phyloP scores from a whole-genome alignment of 768 basidiomycete species.

The Mycena rebaudengoi region DNA sequence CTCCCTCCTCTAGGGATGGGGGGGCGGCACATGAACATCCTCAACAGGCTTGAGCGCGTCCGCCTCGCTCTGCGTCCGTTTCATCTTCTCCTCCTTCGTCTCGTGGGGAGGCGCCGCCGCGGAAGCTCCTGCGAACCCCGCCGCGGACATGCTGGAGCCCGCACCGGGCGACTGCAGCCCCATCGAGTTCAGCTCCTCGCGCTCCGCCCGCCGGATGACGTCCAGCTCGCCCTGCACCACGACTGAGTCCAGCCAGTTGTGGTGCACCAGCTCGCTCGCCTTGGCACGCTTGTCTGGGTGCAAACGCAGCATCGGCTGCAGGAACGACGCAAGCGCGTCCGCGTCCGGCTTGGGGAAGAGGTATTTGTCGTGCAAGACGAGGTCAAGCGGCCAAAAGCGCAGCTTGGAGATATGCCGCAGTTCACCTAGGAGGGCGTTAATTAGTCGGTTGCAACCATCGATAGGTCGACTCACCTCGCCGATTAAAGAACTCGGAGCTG shows the following conservation, averaged over 20 bases:
- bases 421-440: slow-evolving; percentile 56
- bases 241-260: slow-evolving; percentile 87
- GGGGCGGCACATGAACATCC: slow-evolving; percentile 1
- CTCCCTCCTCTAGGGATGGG: background rate
- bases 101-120: slow-evolving; percentile 14
- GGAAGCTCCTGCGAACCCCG: background rate
- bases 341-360: slow-evolving; percentile 88
- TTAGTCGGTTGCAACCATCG: background rate
- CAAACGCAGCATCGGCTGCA: slow-evolving; percentile 89
- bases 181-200: slow-evolving; percentile 64
- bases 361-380: slow-evolving; percentile 94
- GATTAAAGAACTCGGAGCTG: slow-evolving; percentile 93
- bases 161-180: slow-evolving; percentile 56
- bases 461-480: slow-evolving; percentile 72
- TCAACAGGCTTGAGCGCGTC: slow-evolving; percentile 44
- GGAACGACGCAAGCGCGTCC: slow-evolving; percentile 80
- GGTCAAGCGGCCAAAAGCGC: slow-evolving; percentile 87
- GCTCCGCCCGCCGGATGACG: slow-evolving; percentile 71
- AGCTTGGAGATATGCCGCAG: slow-evolving; percentile 94
- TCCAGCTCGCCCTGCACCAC: slow-evolving; percentile 93
- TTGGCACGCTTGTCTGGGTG: slow-evolving; percentile 90
- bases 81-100: slow-evolving; percentile 32
- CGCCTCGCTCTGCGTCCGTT: slow-evolving; percentile 48
- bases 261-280: slow-evolving; percentile 85
- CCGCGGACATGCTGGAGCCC: slow-evolving; percentile 21